A percentile compares a stretch with the other conserved stretches of the same genome.
These are phyloP conservation scores for Globisporangium heterothallicum DNA, from an alignment of 352 stramenopile genomes.

Conservation along the genomic window DNA sequence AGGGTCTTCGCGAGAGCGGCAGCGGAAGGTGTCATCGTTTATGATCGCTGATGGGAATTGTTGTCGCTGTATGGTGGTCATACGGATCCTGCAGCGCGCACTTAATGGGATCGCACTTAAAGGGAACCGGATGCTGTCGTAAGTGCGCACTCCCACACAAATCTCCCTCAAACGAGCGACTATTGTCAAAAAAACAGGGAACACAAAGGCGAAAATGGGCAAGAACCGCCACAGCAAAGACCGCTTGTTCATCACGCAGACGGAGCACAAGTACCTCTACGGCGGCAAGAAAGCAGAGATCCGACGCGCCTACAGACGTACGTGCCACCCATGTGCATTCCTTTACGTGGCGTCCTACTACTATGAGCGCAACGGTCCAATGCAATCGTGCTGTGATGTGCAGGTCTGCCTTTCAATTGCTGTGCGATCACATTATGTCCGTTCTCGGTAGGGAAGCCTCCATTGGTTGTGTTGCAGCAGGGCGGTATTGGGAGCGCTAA, in stretches of 20 bases:
- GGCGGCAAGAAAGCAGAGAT: constrained; percentile 89
- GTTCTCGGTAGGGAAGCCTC: constrained; percentile 70
- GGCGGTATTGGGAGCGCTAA: too few relatives aligned
- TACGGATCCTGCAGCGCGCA: too few relatives aligned
- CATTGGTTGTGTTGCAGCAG: too few relatives aligned
- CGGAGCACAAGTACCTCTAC: constrained; percentile 91
- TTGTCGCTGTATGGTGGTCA: too few relatives aligned
- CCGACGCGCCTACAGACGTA: constrained; percentile 72
- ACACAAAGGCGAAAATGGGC: constrained; percentile 46
- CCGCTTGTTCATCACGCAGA: constrained; percentile 85
- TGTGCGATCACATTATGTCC: constrained; percentile 95
- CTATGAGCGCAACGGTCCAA: too few relatives aligned
- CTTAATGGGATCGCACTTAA: background rate
- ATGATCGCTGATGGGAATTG: constrained; percentile 6
- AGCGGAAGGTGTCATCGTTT: too few relatives aligned
- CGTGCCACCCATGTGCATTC: constrained; percentile 10
- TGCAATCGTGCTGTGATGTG: too few relatives aligned
- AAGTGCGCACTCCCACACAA: too few relatives aligned
- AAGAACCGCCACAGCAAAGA: constrained; percentile 91
- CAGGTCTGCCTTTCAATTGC: constrained; percentile 96
- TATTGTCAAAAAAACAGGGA: background rate
- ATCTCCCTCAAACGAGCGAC: too few relatives aligned
- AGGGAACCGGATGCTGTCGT: too few relatives aligned
- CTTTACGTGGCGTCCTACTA: too few relatives aligned
- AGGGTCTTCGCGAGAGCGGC: constrained; percentile 4